Conservation (phyloP, 352 stramenopile genomes). For the Pythium grandisporangium region DNA sequence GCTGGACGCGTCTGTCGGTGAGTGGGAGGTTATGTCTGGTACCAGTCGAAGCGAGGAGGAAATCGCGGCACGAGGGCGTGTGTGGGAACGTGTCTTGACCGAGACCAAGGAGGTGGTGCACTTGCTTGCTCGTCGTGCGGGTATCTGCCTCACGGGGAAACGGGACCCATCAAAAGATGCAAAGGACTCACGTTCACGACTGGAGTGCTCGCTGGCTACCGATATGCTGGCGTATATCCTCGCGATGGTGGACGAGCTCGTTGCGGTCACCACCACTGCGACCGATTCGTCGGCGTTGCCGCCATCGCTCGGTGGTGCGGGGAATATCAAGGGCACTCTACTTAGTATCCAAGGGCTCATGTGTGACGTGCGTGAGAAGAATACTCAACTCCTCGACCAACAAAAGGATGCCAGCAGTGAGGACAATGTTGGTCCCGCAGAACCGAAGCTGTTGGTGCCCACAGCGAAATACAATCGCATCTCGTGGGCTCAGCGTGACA, state of each 20-base stretch:
- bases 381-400: conserved; percentile 1
- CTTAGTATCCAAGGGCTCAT: conserved; percentile 24
- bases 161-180: conserved; percentile 33
- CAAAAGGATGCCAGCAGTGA: too few species aligned
- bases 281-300: neutral
- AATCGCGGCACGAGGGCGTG: neutral
- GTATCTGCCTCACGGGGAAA: conserved; percentile 60
- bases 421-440: too few species aligned
- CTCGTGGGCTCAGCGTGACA: too few species aligned
- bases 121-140: conserved; percentile 43
- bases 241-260: conserved; percentile 28
- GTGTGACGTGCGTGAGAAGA: conserved; percentile 28
- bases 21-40: neutral
- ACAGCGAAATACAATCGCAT: too few species aligned
- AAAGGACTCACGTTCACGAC: conserved; percentile 26
- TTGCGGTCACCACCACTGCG: neutral
- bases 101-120: conserved; percentile 27
- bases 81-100: conserved; percentile 12
- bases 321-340: conserved; percentile 2
- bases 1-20: conserved; percentile 15
- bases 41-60: neutral
- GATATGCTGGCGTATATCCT: conserved; percentile 1
- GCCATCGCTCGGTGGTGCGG: too few species aligned
- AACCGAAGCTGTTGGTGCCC: too few species aligned
- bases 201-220: conserved; percentile 22